A percentile compares a stretch with the other conserved stretches of the same genome.
These are phyloP conservation scores for Clavariopsis aquatica DNA, from an alignment of 495 filamentous ascomycete species.

Conservation along the genomic window DNA sequence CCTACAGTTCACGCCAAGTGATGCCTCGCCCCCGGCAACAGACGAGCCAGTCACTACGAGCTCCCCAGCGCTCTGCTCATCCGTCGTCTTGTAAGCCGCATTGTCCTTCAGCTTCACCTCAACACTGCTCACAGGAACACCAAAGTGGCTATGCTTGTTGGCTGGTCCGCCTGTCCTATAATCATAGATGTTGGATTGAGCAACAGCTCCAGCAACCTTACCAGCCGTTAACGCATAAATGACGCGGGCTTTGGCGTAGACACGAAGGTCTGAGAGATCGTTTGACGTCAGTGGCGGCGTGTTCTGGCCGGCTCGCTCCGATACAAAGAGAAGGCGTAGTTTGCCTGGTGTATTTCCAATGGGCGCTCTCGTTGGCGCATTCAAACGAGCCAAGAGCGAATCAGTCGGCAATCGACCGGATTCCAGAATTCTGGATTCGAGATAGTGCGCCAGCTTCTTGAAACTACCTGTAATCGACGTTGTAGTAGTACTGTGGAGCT, in stretches of 20 bases:
- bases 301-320: conserved; percentile 57
- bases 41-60: conserved; percentile 66
- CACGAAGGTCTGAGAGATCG: conserved; percentile 73
- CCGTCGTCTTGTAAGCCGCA: conserved; percentile 57
- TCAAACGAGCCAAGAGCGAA: conserved; percentile 63
- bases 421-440: conserved; percentile 67
- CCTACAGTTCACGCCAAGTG: conserved; percentile 53
- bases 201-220: conserved; percentile 77
- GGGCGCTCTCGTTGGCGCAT: conserved; percentile 59
- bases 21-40: conserved; percentile 64
- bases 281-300: conserved; percentile 61
- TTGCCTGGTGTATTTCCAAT: conserved; percentile 69
- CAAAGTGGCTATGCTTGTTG: conserved; percentile 70
- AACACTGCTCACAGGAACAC: conserved; percentile 73
- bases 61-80: conserved; percentile 61
- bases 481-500: conserved; percentile 61
- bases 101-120: conserved; percentile 73
- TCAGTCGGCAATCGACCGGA: conserved; percentile 72
- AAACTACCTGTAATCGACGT: conserved; percentile 53
- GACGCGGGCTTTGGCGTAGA: conserved; percentile 76
- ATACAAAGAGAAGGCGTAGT: conserved; percentile 71
- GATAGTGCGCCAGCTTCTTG: conserved; percentile 64
- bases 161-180: conserved; percentile 62
- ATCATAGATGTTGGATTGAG: conserved; percentile 84
- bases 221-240: conserved; percentile 83